These are phyloP conservation scores for Cladosporium sp. DNA, from an alignment of 2,329 filamentous ascomycete genomes.

Conservation along the genomic window DNA sequence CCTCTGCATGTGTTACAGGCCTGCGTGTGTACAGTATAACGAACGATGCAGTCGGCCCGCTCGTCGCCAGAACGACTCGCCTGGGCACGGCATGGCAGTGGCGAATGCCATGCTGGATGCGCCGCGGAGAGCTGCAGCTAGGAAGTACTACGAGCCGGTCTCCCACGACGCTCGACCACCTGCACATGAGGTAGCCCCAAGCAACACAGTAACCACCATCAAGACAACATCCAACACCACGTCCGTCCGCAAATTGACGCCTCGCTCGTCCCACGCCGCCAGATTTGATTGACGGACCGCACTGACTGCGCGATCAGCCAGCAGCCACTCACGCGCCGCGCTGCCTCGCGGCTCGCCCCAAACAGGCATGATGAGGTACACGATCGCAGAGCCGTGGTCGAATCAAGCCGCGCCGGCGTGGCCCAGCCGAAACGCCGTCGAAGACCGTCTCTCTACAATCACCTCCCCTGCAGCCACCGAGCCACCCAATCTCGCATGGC, in stretches of 20 bases:
- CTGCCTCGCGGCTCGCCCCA: slow-evolving; percentile 2
- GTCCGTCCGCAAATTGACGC: slow-evolving; percentile 1
- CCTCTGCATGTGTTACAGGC: too few relatives aligned
- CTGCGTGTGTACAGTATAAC: too few relatives aligned
- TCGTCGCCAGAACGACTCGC: background rate
- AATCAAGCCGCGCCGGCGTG: slow-evolving; percentile 9
- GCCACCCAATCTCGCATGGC: slow-evolving; percentile 9
- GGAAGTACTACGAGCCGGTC: too few relatives aligned
- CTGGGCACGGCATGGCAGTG: background rate
- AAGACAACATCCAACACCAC: background rate
- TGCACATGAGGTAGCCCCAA: too few relatives aligned
- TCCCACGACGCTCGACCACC: too few relatives aligned
- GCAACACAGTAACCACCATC: too few relatives aligned
- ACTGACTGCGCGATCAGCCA: slow-evolving; percentile 7
- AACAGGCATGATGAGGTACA: slow-evolving; percentile 1
- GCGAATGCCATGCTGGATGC: background rate
- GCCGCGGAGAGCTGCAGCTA: too few relatives aligned
- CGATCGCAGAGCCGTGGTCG: background rate
- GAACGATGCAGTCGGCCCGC: background rate
- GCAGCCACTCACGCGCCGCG: slow-evolving; percentile 1
- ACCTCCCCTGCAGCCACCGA: slow-evolving; percentile 9
- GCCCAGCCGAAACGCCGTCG: slow-evolving; percentile 6
- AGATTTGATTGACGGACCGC: slow-evolving; percentile 9
- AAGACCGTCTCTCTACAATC: slow-evolving; percentile 8
- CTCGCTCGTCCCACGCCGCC: background rate